phyloP scores from a whole-genome alignment of 129 eudicot species.

The Erigeron canadensis region DNA sequence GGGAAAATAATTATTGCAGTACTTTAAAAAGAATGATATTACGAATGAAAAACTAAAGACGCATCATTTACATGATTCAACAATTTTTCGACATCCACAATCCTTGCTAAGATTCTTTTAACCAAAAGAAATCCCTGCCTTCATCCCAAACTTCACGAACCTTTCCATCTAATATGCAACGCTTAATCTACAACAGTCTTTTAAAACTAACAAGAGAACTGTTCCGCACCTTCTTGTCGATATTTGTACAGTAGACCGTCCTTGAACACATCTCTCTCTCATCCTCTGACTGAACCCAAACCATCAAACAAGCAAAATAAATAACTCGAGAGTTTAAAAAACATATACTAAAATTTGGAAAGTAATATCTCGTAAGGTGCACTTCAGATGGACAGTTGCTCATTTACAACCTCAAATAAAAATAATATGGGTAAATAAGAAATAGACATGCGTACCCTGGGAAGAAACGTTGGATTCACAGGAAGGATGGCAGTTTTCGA shows the following conservation, averaged over 20 bases:
- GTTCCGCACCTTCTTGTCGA: slow-evolving; percentile 72
- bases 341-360: too few species aligned
- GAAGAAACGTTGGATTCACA: slow-evolving; percentile 97
- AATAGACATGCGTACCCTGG: slow-evolving; percentile 59
- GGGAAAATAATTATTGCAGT: not conserved
- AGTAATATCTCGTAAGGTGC: not conserved
- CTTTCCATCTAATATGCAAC: not conserved
- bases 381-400: not conserved
- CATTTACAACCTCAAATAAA: not conserved
- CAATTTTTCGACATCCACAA: not conserved
- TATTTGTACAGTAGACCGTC: slow-evolving; percentile 97
- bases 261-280: slow-evolving; percentile 98
- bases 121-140: not conserved
- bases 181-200: not conserved
- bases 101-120: not conserved
- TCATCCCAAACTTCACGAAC: not conserved
- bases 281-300: slow-evolving; percentile 81
- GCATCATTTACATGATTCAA: not conserved
- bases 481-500: slow-evolving; percentile 99
- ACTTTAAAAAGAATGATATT: not conserved
- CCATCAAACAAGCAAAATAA: not conserved
- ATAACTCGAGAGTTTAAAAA: not conserved
- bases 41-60: not conserved
- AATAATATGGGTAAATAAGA: not conserved
- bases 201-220: not conserved